A percentile compares a stretch with the other conserved stretches of the same genome.
phyloP scores from a whole-genome alignment of 106 monocot species.

The Triglochin maritima region DNA sequence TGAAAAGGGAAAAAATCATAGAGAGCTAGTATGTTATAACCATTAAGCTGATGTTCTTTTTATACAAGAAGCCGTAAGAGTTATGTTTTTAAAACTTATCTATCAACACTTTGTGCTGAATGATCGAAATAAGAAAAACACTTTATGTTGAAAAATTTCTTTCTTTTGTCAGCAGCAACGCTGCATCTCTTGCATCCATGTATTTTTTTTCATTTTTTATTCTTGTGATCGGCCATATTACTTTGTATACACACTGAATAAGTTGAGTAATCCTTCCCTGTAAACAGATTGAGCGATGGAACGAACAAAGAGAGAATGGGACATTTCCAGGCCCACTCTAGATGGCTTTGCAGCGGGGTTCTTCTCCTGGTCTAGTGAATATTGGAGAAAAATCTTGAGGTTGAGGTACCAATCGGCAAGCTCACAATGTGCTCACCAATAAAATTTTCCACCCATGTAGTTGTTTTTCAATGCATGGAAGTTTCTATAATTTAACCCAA shows the following conservation, averaged over 20 bases:
- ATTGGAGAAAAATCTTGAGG: neutral
- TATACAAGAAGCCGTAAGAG: too few species aligned
- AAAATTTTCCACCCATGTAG: too few species aligned
- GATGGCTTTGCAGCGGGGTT: neutral
- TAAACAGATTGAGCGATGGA: conserved; percentile 65
- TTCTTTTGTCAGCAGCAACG: neutral
- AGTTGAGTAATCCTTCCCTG: neutral
- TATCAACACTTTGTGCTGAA: too few species aligned
- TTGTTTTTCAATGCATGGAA: too few species aligned
- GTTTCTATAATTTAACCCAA: too few species aligned
- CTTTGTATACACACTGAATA: neutral
- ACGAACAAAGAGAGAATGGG: conserved; percentile 71
- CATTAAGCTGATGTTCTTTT: too few species aligned
- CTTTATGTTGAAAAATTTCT: neutral
- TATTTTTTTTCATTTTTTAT: neutral
- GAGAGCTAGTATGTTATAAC: too few species aligned
- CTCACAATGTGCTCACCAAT: too few species aligned
- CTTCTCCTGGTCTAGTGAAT: neutral
- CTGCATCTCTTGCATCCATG: neutral
- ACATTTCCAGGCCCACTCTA: conserved; percentile 74
- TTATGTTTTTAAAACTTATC: too few species aligned
- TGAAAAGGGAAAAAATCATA: too few species aligned
- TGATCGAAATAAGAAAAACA: too few species aligned
- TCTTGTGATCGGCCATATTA: neutral
- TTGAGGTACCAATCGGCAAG: neutral